phyloP scores from a whole-genome alignment of 2,329 filamentous ascomycete genomes.

The Cordyceps fumosorosea region DNA sequence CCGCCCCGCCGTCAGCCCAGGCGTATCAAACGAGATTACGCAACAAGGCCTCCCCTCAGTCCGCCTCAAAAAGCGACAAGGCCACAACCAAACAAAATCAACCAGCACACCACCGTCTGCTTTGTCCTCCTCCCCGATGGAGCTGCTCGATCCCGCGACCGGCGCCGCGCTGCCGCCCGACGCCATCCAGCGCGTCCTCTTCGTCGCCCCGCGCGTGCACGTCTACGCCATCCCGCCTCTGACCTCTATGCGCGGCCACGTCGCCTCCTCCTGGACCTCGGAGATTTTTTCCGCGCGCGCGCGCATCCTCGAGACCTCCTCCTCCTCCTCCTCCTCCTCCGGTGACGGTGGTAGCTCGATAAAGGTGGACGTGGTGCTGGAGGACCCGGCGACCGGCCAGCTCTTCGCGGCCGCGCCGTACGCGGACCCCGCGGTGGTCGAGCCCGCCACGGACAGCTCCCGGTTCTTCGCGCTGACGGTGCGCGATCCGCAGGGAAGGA shows the following conservation, averaged over 20 bases:
- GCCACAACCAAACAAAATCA: not conserved
- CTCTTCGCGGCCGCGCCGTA: conserved; percentile 84
- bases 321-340: conserved; percentile 23
- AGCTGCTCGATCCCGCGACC: conserved; percentile 64
- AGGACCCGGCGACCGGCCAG: conserved; percentile 65
- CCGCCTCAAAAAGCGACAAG: not conserved
- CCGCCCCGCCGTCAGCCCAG: no score
- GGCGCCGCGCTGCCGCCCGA: conserved; percentile 61
- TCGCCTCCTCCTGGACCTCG: conserved; percentile 69
- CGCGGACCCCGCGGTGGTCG: conserved; percentile 56
- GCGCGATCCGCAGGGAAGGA: conserved; percentile 65
- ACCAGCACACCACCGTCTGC: no score
- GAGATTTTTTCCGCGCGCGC: conserved; percentile 83
- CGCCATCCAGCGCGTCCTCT: conserved; percentile 80
- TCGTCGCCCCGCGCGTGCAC: conserved; percentile 67
- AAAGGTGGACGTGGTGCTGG: conserved; percentile 70
- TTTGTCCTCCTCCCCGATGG: conserved; percentile 39
- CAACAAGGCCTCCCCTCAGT: no score
- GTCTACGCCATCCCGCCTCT: conserved; percentile 84
- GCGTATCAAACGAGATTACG: no score
- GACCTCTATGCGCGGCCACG: conserved; percentile 71
- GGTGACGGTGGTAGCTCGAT: conserved; percentile 56
- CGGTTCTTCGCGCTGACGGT: conserved; percentile 83
- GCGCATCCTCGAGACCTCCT: conserved; percentile 69
- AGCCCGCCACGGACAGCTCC: conserved; percentile 70